Evolutionary conservation across 2,329 filamentous ascomycete genomes (phyloP), one percentile per base, ranked within the genome.

Genomic region (Colletotrichum eremochloae): DNA sequence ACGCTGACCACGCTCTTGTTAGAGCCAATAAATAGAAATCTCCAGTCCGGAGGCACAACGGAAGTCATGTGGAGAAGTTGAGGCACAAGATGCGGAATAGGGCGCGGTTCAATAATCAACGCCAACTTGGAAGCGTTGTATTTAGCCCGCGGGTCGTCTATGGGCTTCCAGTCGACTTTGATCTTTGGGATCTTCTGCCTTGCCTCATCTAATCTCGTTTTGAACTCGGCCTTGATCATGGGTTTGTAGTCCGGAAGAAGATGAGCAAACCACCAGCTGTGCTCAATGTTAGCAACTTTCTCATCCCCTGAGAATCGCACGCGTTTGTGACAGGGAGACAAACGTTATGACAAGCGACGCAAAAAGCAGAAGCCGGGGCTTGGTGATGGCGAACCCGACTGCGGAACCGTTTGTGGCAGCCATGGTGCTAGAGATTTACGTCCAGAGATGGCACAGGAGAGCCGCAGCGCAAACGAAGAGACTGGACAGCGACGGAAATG

Each of bases 11-110:
- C 82, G 65, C 86, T 88, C 75, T 83, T 79, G 44, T 83, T 81
- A 42, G 86, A 85, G 63, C 87, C 86, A 74, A 88, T 82, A 76
- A 88, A 87, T 52, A 84, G 83, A 80, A 89, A 88, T 40, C 84
- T 84, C 88, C 88, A 90, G 79, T 89, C 87, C 1, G 86, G 84
- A 5, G 87, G 87, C 2, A 89, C 84, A 31, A 88, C 85, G 4
- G 83, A 79, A 44, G 86, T 84, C 83, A 88, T 87, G 79, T 88
- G 86, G 52, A 87, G 79, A 36, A 88, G 81, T 69, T 85, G 83
- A 3, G 86, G 85, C 0, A 84, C 84, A 4, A 88, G 83, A 75
- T 86, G 84, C 18, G 86, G 82, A 18, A 87, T 75, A 2, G 83
- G 82, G 7, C 85, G 82, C 18, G 83, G 81, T 78, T 88, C 86